Evolutionary conservation across 208 protist genomes (phyloP), one percentile per base, ranked within the genome.

Genomic region (Crithidia sp.): DNA sequence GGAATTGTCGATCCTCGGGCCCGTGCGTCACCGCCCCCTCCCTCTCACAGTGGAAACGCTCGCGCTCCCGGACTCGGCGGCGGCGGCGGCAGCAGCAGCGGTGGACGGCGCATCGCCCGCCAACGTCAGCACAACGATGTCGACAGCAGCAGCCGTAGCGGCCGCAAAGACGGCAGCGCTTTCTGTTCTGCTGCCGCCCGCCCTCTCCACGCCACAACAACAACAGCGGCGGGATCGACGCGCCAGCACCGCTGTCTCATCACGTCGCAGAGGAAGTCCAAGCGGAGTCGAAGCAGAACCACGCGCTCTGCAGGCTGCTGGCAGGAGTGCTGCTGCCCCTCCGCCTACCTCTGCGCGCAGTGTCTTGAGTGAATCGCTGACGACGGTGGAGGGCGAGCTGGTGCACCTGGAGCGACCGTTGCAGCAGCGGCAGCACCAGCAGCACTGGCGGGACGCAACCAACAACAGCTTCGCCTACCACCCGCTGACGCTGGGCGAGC

Each of bases 381-480:
- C 62, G 4, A 67, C 28, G 0, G 37, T 67, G 28, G 36, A 17
- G 14, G 39, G 19, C 37, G 49, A 59, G 40, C 37, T n/a, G n/a
- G 53, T 2, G n/a, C 53, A 4, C 13, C 14, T 2, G 17, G 5
- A 2, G 17, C 9, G 16, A 5, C 41, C 40, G 49, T 17, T 17
- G 8, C 16, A 55, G 14, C 50, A 55, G 16, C 50, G 5, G 16
- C 50, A 55, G 6, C 14, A 55, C 16, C 50, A 55, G 50, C 50
- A 55, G 50, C 50, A 55, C 50, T 14, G 16, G 16, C 50, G 8
- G 14, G 44, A 40, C 14, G 52, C 8, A 0, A 28, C 41, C 2
- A 61, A 70, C 43, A 19, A 53, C 40, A 70, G 65, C 41, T 70
- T 61, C 43, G 65, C 12, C 14, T 70, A 70, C 53, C 65, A 70